A percentile compares a stretch with the other conserved stretches of the same genome.
Conservation (phyloP, 345 rosid genomes). For the Bruguiera sexangula region DNA sequence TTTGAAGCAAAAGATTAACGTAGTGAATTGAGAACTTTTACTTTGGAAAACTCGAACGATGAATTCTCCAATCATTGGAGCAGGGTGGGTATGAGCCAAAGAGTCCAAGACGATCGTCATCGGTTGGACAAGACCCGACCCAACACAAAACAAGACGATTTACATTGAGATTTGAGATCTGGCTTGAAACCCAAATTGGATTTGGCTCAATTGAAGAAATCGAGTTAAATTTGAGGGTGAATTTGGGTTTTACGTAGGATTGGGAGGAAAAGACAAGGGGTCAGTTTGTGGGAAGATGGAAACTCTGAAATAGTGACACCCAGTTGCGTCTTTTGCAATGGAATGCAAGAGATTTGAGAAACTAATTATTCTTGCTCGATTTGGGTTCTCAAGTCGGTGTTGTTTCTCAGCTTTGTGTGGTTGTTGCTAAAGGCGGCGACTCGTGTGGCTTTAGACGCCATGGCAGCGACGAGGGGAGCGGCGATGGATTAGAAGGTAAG, state of each 20-base stretch:
- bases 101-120: conserved; percentile 36
- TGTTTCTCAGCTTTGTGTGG: no score
- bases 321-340: no score
- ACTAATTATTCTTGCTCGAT: no score
- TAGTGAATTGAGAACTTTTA: conserved; percentile 25
- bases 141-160: conserved; percentile 29
- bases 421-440: no score
- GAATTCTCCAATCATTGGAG: conserved; percentile 28
- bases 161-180: conserved; percentile 50
- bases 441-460: no score
- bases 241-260: conserved; percentile 45
- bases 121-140: conserved; percentile 31
- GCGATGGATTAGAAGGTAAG: no score
- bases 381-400: no score
- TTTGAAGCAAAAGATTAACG: conserved; percentile 45
- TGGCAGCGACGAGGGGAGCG: no score
- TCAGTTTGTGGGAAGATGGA: conserved; percentile 30
- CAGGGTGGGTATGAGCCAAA: conserved; percentile 37
- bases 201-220: conserved; percentile 57
- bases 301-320: no score
- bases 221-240: conserved; percentile 40
- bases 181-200: conserved; percentile 47
- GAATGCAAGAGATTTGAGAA: no score
- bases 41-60: conserved; percentile 45
- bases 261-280: conserved; percentile 45